Conservation (phyloP, 129 eudicot genomes). For the Flaveria brownii region DNA sequence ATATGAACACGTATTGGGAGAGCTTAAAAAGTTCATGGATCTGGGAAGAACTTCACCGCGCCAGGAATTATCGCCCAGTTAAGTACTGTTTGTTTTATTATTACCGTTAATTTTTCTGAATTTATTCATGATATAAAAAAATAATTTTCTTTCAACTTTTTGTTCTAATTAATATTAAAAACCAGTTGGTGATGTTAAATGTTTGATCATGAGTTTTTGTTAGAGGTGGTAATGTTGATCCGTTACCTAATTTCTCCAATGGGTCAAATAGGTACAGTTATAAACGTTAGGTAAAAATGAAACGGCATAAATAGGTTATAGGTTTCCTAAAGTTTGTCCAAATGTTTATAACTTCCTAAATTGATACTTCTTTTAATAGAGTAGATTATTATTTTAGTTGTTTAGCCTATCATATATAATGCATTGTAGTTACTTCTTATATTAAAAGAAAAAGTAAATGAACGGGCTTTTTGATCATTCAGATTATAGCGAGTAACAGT, state of each 20-base stretch:
- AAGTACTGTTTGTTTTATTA: conserved; percentile 21
- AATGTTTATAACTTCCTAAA: neutral
- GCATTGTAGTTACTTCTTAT: neutral
- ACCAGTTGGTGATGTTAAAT: neutral
- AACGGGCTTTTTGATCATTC: neutral
- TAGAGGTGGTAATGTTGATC: neutral
- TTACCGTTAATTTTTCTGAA: neutral
- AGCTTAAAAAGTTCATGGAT: conserved; percentile 77
- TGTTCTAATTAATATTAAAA: conserved; percentile 11
- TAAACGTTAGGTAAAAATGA: neutral
- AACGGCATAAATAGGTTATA: neutral
- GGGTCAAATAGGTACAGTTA: neutral
- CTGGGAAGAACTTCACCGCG: conserved; percentile 81
- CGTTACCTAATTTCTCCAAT: neutral
- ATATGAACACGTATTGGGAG: conserved; percentile 72
- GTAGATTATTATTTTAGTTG: neutral
- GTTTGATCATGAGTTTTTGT: neutral
- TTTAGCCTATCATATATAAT: neutral
- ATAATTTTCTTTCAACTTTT: neutral
- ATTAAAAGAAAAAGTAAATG: neutral
- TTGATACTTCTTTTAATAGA: neutral
- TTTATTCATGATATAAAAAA: neutral
- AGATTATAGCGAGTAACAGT: neutral
- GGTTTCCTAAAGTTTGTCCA: neutral
- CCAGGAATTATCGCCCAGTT: conserved; percentile 93